Conservation (phyloP, 2,329 filamentous ascomycete species). For the Xylariaceae sp. region DNA sequence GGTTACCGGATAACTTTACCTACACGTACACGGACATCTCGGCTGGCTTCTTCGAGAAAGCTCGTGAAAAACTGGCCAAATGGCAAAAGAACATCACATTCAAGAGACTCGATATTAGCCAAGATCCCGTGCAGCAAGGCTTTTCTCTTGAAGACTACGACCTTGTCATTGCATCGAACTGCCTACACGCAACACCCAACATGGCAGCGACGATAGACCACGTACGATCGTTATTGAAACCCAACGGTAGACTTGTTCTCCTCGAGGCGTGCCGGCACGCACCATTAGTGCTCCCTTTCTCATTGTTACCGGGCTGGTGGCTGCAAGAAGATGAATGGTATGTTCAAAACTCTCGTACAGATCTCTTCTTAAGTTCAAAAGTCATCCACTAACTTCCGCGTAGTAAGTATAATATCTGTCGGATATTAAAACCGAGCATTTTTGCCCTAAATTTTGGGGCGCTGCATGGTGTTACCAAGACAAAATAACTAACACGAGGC, state of each 20-base stretch:
- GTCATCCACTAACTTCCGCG: too few species aligned
- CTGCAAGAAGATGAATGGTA: not conserved
- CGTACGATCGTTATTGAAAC: constrained; percentile 7
- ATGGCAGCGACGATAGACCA: constrained; percentile 5
- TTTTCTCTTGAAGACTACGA: constrained; percentile 15
- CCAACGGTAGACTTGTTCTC: constrained; percentile 9
- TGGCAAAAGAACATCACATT: constrained; percentile 11
- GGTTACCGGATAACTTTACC: constrained; percentile 5
- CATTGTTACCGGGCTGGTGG: constrained; percentile 14
- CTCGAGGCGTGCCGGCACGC: constrained; percentile 2
- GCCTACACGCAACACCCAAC: constrained; percentile 15
- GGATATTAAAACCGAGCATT: too few species aligned
- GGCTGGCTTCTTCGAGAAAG: constrained; percentile 21
- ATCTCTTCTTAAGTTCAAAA: too few species aligned
- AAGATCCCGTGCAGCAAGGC: constrained; percentile 17
- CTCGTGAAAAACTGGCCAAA: constrained; percentile 13
- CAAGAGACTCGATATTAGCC: constrained; percentile 10
- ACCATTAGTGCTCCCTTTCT: constrained; percentile 3
- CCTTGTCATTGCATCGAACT: constrained; percentile 21
- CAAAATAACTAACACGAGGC: too few species aligned
- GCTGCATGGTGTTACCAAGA: too few species aligned
- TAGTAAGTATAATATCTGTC: too few species aligned
- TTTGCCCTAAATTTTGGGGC: too few species aligned
- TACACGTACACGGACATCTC: constrained; percentile 28
- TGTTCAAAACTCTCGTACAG: too few species aligned